Evolutionary conservation across 306 rosid species (phyloP), one percentile per base, ranked within the genome.

Genomic region (Crotalaria pallida): DNA sequence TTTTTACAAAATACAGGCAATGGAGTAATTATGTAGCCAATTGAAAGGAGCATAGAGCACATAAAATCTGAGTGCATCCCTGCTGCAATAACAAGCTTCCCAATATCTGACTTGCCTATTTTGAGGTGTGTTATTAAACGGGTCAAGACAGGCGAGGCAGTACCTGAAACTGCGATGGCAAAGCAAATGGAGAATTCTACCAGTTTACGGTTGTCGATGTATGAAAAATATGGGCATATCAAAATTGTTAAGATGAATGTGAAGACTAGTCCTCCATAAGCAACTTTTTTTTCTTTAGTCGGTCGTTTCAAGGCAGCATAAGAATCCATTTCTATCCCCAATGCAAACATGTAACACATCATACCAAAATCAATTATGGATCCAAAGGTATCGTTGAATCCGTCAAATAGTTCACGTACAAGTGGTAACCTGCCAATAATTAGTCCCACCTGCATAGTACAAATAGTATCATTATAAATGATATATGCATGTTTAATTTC

Each of bases 321-420:
- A 0, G 96, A 97, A 57, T 94, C 89, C 96, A 88, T 91, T 81
- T 94, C 98, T 76, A 90, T 66, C 11, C 98, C 98, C 49, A 94
- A 55, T 27, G 81, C 92, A 49, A 94, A 85, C 97, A 94, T 94
- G 74, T 94, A 94, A 71, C 89, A 82, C 21, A 77, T 78, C 97
- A 94, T 94, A 2, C 94, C 98, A 27, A 88, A 87, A 74, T 90
- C 98, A 19, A 88, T 83, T 13, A 94, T 84, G 36, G 79, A 84
- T 13, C 85, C 72, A 65, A 94, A 66, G 1, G 94, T 78, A 34
- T 23, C 43, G 50, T 75, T 51, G 69, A 84, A 65, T 45, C 57
- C 6, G 6, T 51, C 65, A 40, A 68, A 36, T 4, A 58, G 26
- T 1, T 2, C 0, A 10, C 78, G 92, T 11, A 84, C 53, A 62